Percentiles rank a stretch among this genome's conserved stretches.
phyloP scores from a whole-genome alignment of 176 grass and related monocot genomes.

The Eleusine coracana region DNA sequence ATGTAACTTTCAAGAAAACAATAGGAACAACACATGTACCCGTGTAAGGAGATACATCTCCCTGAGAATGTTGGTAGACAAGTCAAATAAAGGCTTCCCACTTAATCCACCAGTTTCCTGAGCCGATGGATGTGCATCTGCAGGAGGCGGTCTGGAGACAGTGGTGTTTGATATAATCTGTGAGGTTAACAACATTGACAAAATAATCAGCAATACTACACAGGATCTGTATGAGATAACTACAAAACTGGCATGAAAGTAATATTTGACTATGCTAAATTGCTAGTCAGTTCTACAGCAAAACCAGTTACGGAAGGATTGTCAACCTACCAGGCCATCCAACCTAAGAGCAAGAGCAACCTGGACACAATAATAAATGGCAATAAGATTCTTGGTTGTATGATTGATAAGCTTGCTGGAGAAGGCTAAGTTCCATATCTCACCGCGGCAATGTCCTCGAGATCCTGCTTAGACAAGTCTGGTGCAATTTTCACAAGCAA shows the following conservation, averaged over 20 bases:
- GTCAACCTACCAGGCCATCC: constrained; percentile 87
- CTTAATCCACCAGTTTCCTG: constrained; percentile 93
- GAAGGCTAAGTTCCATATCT: constrained; percentile 38
- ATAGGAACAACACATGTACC: constrained; percentile 43
- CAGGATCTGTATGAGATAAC: constrained; percentile 16
- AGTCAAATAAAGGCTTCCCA: constrained; percentile 88
- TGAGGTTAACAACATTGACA: constrained; percentile 6
- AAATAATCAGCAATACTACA: constrained; percentile 33
- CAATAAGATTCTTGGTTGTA: constrained; percentile 40
- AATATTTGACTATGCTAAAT: constrained; percentile 1
- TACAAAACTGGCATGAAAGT: constrained; percentile 17
- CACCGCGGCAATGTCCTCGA: constrained; percentile 95
- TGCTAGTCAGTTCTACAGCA: constrained; percentile 2
- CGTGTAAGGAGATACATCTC: constrained; percentile 92
- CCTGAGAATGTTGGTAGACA: constrained; percentile 80
- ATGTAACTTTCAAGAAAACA: constrained; percentile 24
- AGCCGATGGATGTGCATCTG: constrained; percentile 65
- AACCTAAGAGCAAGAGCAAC: constrained; percentile 86
- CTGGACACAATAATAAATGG: constrained; percentile 53
- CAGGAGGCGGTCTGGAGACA: constrained; percentile 73
- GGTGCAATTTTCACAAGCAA: constrained; percentile 95
- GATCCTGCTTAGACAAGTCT: constrained; percentile 92
- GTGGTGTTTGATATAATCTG: constrained; percentile 99
- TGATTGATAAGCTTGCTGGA: constrained; percentile 3
- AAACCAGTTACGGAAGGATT: neutral